phyloP scores from a whole-genome alignment of 495 filamentous ascomycete species.

The Melanomma pulvis-pyrius region DNA sequence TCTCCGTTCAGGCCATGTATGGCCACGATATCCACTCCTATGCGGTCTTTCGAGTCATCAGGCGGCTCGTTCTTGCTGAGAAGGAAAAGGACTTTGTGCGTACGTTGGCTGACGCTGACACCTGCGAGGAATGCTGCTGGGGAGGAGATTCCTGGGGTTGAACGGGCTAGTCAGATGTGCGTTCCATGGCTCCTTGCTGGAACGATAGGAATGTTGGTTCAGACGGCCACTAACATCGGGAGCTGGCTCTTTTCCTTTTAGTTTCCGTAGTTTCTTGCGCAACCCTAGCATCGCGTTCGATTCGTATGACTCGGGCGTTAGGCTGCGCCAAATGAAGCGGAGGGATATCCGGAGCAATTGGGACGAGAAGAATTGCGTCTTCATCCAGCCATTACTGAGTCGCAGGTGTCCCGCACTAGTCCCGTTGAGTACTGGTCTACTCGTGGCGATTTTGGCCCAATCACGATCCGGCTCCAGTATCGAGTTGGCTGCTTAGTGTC shows the following conservation, averaged over 20 bases:
- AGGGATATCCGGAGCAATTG: neutral
- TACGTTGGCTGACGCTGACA: neutral
- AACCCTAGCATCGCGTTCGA: constrained; percentile 2
- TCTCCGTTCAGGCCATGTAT: constrained; percentile 37
- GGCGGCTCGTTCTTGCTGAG: neutral
- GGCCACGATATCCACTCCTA: constrained; percentile 34
- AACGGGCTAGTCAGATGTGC: neutral
- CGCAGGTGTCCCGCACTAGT: constrained; percentile 3
- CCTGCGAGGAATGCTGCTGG: neutral
- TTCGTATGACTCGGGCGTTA: neutral
- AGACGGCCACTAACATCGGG: neutral
- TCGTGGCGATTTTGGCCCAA: neutral
- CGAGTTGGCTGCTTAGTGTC: neutral
- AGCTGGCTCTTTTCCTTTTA: constrained; percentile 2
- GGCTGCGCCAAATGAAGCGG: constrained; percentile 1
- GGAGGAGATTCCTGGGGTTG: no score
- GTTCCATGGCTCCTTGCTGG: neutral
- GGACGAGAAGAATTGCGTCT: constrained; percentile 1
- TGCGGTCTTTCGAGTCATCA: neutral
- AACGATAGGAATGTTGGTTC: constrained; percentile 2
- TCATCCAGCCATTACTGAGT: neutral
- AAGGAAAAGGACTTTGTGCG: neutral
- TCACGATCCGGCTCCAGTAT: constrained; percentile 1
- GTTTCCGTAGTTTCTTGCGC: constrained; percentile 5
- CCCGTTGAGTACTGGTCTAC: neutral